Conservation (phyloP, 2,329 filamentous ascomycete species). For the Diplodia sapinea region DNA sequence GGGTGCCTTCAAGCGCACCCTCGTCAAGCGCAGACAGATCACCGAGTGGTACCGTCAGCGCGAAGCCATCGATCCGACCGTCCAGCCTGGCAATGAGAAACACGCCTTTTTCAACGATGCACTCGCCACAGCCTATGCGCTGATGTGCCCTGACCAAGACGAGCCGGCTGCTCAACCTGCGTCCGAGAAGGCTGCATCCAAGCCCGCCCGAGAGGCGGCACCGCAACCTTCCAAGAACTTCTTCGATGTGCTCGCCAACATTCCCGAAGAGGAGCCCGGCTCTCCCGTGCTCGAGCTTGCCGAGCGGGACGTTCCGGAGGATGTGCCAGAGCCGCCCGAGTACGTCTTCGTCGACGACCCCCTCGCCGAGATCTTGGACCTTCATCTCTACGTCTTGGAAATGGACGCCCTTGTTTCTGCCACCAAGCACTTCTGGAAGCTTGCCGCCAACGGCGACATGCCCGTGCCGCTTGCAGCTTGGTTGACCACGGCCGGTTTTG, state of each 20-base stretch:
- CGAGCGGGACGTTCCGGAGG: not conserved
- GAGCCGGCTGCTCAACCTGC: not conserved
- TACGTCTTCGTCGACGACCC: constrained; percentile 30
- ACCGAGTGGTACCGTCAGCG: constrained; percentile 18
- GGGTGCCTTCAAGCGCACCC: constrained; percentile 20
- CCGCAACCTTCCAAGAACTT: not conserved
- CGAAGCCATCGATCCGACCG: not conserved
- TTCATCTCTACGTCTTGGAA: constrained; percentile 28
- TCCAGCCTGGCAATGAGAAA: not conserved
- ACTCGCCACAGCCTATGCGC: constrained; percentile 18
- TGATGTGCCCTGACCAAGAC: constrained; percentile 4
- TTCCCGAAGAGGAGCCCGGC: not conserved
- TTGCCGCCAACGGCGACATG: not conserved
- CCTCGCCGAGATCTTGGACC: constrained; percentile 20
- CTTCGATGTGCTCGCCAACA: constrained; percentile 13
- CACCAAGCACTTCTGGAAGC: constrained; percentile 26
- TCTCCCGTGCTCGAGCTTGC: not conserved
- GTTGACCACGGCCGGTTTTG: constrained; percentile 27
- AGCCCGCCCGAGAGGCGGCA: not conserved
- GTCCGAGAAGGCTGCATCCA: not conserved
- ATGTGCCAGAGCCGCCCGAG: constrained; percentile 8
- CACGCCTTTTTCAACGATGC: constrained; percentile 18
- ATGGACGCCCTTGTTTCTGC: constrained; percentile 25
- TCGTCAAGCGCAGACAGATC: constrained; percentile 18
- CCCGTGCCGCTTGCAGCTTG: constrained; percentile 30